Evolutionary conservation across 306 rosid species (phyloP), one percentile per base, ranked within the genome.

Genomic region (Lathyrus sativus): DNA sequence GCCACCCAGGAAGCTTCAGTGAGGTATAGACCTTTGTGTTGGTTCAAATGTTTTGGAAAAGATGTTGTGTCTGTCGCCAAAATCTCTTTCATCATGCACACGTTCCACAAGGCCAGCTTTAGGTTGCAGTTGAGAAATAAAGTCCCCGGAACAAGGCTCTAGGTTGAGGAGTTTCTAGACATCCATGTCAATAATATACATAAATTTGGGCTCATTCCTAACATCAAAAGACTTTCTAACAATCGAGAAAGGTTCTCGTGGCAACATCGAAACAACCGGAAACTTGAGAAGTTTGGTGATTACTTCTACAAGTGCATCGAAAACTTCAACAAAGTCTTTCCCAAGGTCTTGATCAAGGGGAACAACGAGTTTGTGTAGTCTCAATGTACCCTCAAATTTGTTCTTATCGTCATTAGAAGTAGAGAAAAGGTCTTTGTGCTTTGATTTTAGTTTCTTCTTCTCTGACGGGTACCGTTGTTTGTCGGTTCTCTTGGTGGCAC

Each of bases 121-220:
- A 58, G 90, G 95, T 82, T 90, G 89, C 79, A 93, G 65, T 68
- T 68, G 83, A 67, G 95, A 85, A 61, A 90, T 88, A 80, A 88
- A 90, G 76, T 93, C 97, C 89, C 87, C 84, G 64, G 90, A 75
- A 53, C 85, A 86, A 81, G 96, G 97, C 83, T 90, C 91, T 12
- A 86, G 66, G 73, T 66, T 78, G 68, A 90, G 24, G 65, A 93
- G 93, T 24, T 80, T 86, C 41, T 84, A 44, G 45, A 88, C 97
- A 84, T 93, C 97, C 90, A 93, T 84, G 71, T 93, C 99, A 65
- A 90, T 96, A 11, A 87, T 81, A 79, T 90, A 88, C 46, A 93
- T 90, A 60, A 93, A 93, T 70, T 85, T 93, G n/a, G 99, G 89
- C 80, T 90, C 98, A 96, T 90, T 90, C 75, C 97, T 85, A 13